Conservation (phyloP, 1,284 basidiomycete species). For the Thelephora terrestris region DNA sequence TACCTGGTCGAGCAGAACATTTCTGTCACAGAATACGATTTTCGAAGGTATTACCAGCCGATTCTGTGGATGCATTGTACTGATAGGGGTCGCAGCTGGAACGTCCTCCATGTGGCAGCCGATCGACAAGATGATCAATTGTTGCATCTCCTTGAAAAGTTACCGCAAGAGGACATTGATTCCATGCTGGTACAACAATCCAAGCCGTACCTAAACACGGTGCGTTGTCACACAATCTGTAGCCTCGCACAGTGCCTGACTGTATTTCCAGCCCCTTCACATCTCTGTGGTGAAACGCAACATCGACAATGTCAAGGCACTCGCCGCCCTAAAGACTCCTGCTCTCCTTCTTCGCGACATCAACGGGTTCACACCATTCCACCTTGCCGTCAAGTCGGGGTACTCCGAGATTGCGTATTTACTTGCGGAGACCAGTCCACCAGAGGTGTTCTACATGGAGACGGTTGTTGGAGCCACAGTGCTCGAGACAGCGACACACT, state of each 20-base stretch:
- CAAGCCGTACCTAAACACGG: constrained; percentile 34
- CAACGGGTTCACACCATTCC: constrained; percentile 36
- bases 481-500: constrained; percentile 29
- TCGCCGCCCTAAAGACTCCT: constrained; percentile 26
- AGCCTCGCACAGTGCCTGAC: not conserved
- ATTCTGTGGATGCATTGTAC: constrained; percentile 3
- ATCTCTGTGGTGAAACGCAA: constrained; percentile 29
- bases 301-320: constrained; percentile 19
- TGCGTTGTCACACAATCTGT: constrained; percentile 16
- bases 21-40: constrained; percentile 33
- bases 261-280: constrained; percentile 36
- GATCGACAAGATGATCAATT: constrained; percentile 21
- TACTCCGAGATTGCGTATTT: constrained; percentile 25
- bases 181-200: constrained; percentile 35
- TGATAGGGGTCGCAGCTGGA: constrained; percentile 29
- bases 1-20: constrained; percentile 38
- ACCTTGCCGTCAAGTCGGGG: constrained; percentile 29
- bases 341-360: constrained; percentile 29
- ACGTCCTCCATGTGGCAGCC: constrained; percentile 39
- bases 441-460: constrained; percentile 33
- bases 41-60: constrained; percentile 28
- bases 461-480: constrained; percentile 46
- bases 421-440: constrained; percentile 28
- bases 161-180: constrained; percentile 36
- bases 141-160: constrained; percentile 33